phyloP scores from a whole-genome alignment of 2,329 filamentous ascomycete species.

The Colletotrichum tanaceti region DNA sequence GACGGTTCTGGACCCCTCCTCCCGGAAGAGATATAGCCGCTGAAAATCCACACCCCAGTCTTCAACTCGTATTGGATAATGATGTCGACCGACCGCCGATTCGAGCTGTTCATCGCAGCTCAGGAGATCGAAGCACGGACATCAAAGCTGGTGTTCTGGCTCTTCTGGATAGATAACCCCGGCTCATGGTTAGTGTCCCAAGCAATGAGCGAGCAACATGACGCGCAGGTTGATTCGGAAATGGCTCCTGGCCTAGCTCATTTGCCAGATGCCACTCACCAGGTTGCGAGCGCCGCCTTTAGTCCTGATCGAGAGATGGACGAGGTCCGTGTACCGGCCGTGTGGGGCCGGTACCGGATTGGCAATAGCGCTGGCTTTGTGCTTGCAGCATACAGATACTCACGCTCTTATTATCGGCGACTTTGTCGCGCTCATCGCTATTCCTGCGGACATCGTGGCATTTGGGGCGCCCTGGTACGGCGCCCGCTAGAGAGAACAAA shows the following conservation, averaged over 20 bases:
- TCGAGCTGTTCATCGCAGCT: constrained; percentile 25
- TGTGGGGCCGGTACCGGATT: constrained; percentile 22
- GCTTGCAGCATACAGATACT: background rate
- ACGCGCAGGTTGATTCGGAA: constrained; percentile 23
- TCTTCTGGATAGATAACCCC: constrained; percentile 1
- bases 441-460: constrained; percentile 13
- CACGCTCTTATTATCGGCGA: too few relatives aligned
- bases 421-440: constrained; percentile 12
- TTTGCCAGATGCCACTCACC: constrained; percentile 28
- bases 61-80: background rate
- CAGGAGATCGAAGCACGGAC: constrained; percentile 32
- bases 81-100: constrained; percentile 33
- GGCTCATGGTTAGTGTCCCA: constrained; percentile 3
- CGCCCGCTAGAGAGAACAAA: background rate
- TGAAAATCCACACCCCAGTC: background rate
- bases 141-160: constrained; percentile 1
- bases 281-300: constrained; percentile 21
- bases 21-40: background rate
- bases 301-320: constrained; percentile 16
- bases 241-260: constrained; percentile 16
- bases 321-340: constrained; percentile 26
- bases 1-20: background rate
- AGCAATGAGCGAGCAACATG: constrained; percentile 11
- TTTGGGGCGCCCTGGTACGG: background rate
- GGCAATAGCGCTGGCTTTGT: constrained; percentile 4